Percentiles rank a stretch among this genome's conserved stretches.
phyloP scores from a whole-genome alignment of 163 green algal species.

The Chlorella variabilis region DNA sequence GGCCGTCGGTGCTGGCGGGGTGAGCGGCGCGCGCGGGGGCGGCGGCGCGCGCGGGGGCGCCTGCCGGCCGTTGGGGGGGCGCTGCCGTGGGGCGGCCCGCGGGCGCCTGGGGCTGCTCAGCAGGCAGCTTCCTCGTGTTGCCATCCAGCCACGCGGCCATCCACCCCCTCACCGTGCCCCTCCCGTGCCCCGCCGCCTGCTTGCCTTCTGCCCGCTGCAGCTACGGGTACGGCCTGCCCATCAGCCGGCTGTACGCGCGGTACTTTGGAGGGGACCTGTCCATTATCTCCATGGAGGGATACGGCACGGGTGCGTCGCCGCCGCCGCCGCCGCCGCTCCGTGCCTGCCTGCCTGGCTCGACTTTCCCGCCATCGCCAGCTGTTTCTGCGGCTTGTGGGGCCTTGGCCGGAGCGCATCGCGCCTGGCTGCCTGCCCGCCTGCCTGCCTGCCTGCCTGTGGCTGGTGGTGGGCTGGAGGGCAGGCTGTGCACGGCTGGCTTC shows the following conservation, averaged over 20 bases:
- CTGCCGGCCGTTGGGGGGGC: too few relatives aligned
- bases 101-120: too few relatives aligned
- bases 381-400: too few relatives aligned
- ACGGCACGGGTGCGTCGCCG: slow-evolving; percentile 79
- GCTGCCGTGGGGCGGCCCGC: too few relatives aligned
- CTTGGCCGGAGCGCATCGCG: background rate
- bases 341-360: background rate
- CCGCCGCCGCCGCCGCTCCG: too few relatives aligned
- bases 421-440: background rate
- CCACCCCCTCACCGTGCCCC: background rate
- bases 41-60: too few relatives aligned
- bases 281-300: slow-evolving; percentile 87
- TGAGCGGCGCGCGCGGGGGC: background rate
- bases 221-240: slow-evolving; percentile 97
- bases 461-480: background rate
- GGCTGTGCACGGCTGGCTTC: background rate
- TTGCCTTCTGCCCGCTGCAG: slow-evolving; percentile 16
- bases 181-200: background rate
- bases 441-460: background rate
- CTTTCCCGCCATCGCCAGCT: too few relatives aligned
- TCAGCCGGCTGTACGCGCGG: slow-evolving; percentile 90
- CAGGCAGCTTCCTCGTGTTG: background rate
- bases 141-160: background rate
- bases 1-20: slow-evolving; percentile 90
- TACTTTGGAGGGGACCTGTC: slow-evolving; percentile 99